Conservation (phyloP, 2,329 filamentous ascomycete genomes). For the Xylariomycetidae sp. region DNA sequence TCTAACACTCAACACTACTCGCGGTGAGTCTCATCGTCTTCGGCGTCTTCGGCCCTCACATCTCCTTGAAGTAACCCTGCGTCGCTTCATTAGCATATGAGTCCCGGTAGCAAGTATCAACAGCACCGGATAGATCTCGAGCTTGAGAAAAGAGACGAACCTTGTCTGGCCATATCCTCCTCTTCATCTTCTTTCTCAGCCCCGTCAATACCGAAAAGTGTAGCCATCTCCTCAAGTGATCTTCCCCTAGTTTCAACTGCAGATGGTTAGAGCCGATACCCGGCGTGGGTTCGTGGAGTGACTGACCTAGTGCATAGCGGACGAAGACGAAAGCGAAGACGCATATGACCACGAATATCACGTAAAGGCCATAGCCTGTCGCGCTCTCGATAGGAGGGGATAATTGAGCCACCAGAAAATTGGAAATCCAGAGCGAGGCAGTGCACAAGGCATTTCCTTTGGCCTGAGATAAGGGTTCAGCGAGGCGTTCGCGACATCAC, state of each 20-base stretch:
- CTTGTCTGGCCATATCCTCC: not conserved
- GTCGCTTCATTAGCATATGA: no score
- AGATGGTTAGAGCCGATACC: not conserved
- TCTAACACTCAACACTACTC: no score
- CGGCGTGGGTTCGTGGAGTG: not conserved
- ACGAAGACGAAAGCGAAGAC: conserved; percentile 24
- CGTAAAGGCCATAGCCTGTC: conserved; percentile 22
- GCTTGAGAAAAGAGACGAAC: not conserved
- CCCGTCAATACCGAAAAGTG: not conserved
- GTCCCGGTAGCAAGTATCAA: no score
- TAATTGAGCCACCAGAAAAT: conserved; percentile 20
- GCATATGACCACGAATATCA: conserved; percentile 21
- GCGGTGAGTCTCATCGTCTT: no score
- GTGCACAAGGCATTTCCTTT: conserved; percentile 27
- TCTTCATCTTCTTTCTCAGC: not conserved
- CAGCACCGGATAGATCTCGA: no score
- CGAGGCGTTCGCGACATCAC: not conserved
- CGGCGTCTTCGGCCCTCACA: no score
- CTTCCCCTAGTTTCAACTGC: not conserved
- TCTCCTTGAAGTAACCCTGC: no score
- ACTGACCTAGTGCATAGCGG: conserved; percentile 19
- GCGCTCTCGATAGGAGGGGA: conserved; percentile 21
- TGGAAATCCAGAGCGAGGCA: conserved; percentile 26
- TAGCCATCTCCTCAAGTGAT: not conserved
- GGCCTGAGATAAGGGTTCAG: conserved; percentile 11